These are phyloP conservation scores for Coniochaeta sp. DNA, from an alignment of 2,329 filamentous ascomycete species.

Conservation along the genomic window DNA sequence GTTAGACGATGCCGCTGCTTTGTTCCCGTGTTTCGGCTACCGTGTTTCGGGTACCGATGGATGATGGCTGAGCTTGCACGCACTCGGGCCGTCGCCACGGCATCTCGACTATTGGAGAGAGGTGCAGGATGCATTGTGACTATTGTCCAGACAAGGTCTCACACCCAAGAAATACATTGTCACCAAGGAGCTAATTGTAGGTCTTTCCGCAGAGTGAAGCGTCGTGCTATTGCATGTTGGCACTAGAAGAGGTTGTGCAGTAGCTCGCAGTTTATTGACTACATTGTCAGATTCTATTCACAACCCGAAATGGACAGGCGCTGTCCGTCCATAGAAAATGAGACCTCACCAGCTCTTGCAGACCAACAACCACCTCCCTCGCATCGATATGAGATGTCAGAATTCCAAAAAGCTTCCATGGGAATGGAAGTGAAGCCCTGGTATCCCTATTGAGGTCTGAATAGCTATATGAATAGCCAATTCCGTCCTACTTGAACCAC, in stretches of 20 bases:
- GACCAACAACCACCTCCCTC: too few relatives aligned
- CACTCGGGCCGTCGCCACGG: background rate
- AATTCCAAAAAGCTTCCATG: background rate
- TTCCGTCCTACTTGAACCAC: background rate
- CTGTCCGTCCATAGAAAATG: background rate
- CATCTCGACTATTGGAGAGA: background rate
- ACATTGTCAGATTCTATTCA: slow-evolving; percentile 3
- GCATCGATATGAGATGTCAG: background rate
- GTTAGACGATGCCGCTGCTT: background rate
- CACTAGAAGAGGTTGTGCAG: background rate
- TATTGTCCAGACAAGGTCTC: background rate
- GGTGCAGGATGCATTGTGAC: background rate
- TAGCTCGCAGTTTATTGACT: background rate
- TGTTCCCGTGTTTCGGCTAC: background rate
- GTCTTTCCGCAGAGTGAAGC: background rate
- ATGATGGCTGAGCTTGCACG: background rate
- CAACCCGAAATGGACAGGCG: background rate
- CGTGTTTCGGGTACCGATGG: background rate
- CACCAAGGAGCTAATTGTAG: background rate
- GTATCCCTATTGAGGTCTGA: background rate
- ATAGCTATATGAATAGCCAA: background rate
- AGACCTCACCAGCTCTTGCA: background rate
- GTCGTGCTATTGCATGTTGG: background rate
- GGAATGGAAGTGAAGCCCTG: background rate
- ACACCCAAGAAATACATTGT: background rate